Conservation (phyloP, 352 stramenopile species). For the Phytophthora podocarpi region DNA sequence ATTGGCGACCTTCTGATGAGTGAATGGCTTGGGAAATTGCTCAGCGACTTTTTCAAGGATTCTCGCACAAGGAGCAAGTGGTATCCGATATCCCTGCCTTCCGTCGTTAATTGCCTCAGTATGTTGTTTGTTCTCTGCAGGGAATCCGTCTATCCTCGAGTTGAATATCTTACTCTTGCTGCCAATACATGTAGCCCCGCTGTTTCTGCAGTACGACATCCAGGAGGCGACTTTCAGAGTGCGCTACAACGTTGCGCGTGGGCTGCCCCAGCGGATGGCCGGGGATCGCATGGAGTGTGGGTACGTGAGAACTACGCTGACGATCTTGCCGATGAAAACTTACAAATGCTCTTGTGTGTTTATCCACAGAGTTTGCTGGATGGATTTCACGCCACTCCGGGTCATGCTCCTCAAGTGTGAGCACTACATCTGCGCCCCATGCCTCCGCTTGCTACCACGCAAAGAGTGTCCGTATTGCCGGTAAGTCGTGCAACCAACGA, state of each 20-base stretch:
- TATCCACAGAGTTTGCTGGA: constrained; percentile 29
- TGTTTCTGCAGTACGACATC: constrained; percentile 27
- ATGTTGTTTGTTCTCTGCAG: background rate
- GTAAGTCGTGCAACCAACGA: background rate
- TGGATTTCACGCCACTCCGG: constrained; percentile 15
- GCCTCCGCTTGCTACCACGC: constrained; percentile 24
- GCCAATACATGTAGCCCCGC: background rate
- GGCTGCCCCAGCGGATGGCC: constrained; percentile 16
- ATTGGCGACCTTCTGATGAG: constrained; percentile 30
- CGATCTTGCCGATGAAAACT: too few species aligned
- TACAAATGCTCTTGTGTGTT: too few species aligned
- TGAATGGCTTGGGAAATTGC: constrained; percentile 24
- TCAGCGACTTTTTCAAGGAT: constrained; percentile 15
- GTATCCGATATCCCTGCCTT: constrained; percentile 21
- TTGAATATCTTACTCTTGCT: background rate
- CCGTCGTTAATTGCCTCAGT: constrained; percentile 8
- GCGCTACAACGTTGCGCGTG: constrained; percentile 1
- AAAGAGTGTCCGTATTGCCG: constrained; percentile 35
- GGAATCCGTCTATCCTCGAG: too few species aligned
- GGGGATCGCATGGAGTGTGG: constrained; percentile 36
- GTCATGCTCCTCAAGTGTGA: constrained; percentile 37
- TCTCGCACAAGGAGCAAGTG: constrained; percentile 2
- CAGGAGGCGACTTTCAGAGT: constrained; percentile 9
- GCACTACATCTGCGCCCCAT: constrained; percentile 36
- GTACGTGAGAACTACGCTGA: constrained; percentile 2